Evolutionary conservation across 805 yeast species (phyloP), one percentile per base, ranked within the genome.

Genomic region (Myxozyma sirexii): DNA sequence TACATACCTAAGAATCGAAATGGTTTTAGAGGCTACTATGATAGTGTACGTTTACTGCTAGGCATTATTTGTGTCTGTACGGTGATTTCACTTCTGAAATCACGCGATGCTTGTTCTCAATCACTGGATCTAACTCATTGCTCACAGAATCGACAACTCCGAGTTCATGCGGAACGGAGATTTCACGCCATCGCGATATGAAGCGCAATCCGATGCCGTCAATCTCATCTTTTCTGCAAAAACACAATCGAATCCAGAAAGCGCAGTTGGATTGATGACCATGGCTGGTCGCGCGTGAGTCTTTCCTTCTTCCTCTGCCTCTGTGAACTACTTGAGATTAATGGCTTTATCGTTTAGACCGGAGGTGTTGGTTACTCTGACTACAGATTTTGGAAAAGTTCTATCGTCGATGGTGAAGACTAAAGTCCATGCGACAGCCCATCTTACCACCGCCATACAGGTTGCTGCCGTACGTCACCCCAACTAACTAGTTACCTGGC

Each of bases 131-230:
- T 29, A n/a, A 33, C n/a, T 42, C 29, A 39, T 43, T 39, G 33
- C 23, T 39, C 29, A 15, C 47, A 74, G 76, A 70, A 82, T 94
- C 71, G 99, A 94, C 79, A 93, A 91, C 80, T 90, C 97, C 54
- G 99, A 94, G 77, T 93, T 81, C 75, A 88, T 92, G 84, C 82
- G 99, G 70, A 94, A 94, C 72, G 99, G 98, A 33, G 99, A 94
- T 74, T 94, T 86, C 70, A 81, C 88, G 38, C 84, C 96, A 17
- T 86, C 92, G 15, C 82, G 99, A 70, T 92, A 85, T 72, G 96
- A 88, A 65, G 97, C 98, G 1, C 97, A 94, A 75, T 79, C 88
- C 62, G 96, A 94, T 64, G 85, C 97, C 8, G 91, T 92, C 29
- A 94, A 90, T 68, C 79, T 85, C 67, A 84, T 94, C 46, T 96